Conservation (phyloP, 208 protist species). For the Leishmania tropica region DNA sequence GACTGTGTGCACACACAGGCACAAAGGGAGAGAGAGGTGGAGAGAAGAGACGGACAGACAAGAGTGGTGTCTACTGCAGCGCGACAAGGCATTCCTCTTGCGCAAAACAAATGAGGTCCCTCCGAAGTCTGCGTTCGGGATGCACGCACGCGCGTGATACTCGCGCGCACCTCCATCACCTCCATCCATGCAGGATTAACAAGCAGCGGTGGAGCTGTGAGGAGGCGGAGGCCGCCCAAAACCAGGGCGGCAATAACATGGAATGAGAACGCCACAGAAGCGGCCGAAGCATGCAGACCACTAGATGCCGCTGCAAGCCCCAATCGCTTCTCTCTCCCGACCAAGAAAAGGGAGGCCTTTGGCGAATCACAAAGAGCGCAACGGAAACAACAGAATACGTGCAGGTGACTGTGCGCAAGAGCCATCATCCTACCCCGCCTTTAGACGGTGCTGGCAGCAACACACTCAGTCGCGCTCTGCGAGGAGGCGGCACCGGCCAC, state of each 20-base stretch:
- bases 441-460: not conserved
- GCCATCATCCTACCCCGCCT: not conserved
- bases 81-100: not conserved
- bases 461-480: not conserved
- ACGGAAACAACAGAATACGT: not conserved
- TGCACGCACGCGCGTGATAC: not conserved
- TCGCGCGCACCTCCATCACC: not conserved
- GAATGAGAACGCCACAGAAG: not conserved
- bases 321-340: not conserved
- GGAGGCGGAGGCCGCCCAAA: not conserved
- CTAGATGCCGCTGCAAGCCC: not conserved
- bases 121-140: not conserved
- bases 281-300: not conserved
- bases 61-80: not conserved
- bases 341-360: not conserved
- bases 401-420: not conserved
- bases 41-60: not conserved
- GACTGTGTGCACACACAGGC: not conserved
- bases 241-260: not conserved
- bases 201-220: not conserved
- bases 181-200: not conserved
- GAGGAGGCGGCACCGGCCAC: not conserved
- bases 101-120: not conserved
- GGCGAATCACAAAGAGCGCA: not conserved
- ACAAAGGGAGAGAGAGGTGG: not conserved